phyloP scores from a whole-genome alignment of 2,329 filamentous ascomycete genomes.

The Aspergillus neoniger region DNA sequence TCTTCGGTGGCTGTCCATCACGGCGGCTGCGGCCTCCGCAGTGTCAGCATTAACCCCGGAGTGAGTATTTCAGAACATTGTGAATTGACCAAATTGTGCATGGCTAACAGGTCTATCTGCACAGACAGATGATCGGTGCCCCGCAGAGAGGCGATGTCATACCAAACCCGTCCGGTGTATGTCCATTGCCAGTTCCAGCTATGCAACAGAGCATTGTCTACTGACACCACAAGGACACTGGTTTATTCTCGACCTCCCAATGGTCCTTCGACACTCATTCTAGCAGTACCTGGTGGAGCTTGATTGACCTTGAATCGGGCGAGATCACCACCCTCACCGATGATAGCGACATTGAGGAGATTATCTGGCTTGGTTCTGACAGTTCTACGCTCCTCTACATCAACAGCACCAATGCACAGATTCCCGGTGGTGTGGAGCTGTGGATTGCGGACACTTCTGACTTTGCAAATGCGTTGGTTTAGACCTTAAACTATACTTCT shows the following conservation, averaged over 20 bases:
- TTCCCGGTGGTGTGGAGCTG: slow-evolving; percentile 42
- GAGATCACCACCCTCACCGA: slow-evolving; percentile 67
- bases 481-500: no score
- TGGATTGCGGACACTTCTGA: slow-evolving; percentile 39
- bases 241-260: slow-evolving; percentile 62
- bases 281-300: slow-evolving; percentile 63
- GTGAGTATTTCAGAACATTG: slow-evolving; percentile 28
- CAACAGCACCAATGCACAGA: slow-evolving; percentile 47
- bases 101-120: background rate
- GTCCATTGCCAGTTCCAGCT: slow-evolving; percentile 13
- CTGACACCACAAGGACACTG: slow-evolving; percentile 37
- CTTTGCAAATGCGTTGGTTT: slow-evolving; percentile 35
- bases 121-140: slow-evolving; percentile 40
- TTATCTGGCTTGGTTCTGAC: slow-evolving; percentile 73
- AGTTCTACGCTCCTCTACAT: slow-evolving; percentile 62
- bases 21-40: slow-evolving; percentile 22
- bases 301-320: slow-evolving; percentile 69
- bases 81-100: no score
- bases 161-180: slow-evolving; percentile 44
- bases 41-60: slow-evolving; percentile 33
- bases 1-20: slow-evolving; percentile 28
- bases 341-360: slow-evolving; percentile 66
- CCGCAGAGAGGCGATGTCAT: slow-evolving; percentile 40
- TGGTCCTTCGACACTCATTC: slow-evolving; percentile 79
- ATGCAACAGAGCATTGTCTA: background rate